Percentiles rank a stretch among this genome's conserved stretches.
Evolutionary conservation across 2,329 filamentous ascomycete species (phyloP).

Genomic region (Aspergillus ustus): DNA sequence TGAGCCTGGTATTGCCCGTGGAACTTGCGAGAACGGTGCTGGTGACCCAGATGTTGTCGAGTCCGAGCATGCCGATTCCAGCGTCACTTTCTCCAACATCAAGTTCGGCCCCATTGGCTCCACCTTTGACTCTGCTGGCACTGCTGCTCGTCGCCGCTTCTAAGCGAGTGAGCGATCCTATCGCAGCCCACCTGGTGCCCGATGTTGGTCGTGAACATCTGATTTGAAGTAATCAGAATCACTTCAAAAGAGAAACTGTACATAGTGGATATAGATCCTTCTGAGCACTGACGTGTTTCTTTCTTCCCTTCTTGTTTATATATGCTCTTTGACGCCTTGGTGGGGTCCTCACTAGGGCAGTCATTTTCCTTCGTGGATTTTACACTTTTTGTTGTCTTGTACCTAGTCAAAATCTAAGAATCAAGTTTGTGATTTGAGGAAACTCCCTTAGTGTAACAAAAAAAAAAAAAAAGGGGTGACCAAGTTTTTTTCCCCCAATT

Average conservation of each 20-base stretch:
- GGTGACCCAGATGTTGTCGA: constrained; percentile 59
- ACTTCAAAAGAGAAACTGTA: neutral
- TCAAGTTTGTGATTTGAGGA: neutral
- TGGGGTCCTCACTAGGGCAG: neutral
- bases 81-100: constrained; percentile 64
- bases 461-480: neutral
- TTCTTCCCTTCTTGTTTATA: constrained; percentile 1
- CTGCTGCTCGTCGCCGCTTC: constrained; percentile 1
- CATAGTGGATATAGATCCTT: constrained; percentile 5
- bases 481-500: neutral
- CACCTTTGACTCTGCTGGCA: constrained; percentile 45
- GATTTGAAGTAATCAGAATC: neutral
- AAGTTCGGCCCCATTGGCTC: constrained; percentile 61
- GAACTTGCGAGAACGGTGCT: constrained; percentile 57
- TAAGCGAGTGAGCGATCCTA: neutral
- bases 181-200: neutral
- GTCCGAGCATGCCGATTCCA: constrained; percentile 49
- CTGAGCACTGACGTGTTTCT: neutral
- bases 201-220: neutral
- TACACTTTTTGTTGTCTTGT: neutral
- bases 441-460: neutral
- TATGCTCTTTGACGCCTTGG: neutral
- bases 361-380: neutral
- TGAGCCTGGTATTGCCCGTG: constrained; percentile 56
- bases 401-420: neutral